Percentiles rank a stretch among this genome's conserved stretches.
Conservation (phyloP, 768 basidiomycete genomes). For the Porphyrellus cyaneotinctus region DNA sequence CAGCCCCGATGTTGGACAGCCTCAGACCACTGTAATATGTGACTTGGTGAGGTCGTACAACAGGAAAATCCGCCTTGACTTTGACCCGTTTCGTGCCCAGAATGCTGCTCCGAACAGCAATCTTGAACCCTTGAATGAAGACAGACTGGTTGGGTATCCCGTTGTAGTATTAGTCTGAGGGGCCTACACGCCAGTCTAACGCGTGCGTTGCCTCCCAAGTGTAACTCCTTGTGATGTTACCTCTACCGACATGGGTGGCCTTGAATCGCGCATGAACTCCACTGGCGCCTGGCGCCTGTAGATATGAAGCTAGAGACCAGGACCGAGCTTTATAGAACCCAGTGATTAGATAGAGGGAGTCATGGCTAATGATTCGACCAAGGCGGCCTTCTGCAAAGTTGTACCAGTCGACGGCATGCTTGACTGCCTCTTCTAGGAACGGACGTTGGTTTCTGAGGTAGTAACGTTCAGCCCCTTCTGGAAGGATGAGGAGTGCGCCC, state of each 20-base stretch:
- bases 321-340: neutral
- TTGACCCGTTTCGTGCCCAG: neutral
- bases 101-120: neutral
- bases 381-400: slow-evolving; percentile 16
- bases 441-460: slow-evolving; percentile 20
- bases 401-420: slow-evolving; percentile 24
- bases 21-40: neutral
- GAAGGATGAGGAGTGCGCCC: neutral
- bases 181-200: slow-evolving; percentile 6
- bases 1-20: neutral
- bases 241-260: neutral
- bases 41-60: neutral
- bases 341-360: neutral
- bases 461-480: slow-evolving; percentile 2
- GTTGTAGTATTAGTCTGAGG: neutral
- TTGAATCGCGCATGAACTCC: neutral
- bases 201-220: slow-evolving; percentile 10
- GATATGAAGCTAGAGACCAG: neutral
- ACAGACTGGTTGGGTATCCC: slow-evolving; percentile 6
- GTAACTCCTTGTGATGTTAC: slow-evolving; percentile 2
- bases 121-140: slow-evolving; percentile 1
- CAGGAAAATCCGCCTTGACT: neutral
- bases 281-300: neutral
- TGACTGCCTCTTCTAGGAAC: slow-evolving; percentile 20
- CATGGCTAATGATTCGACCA: neutral